These are phyloP conservation scores for Vararia minispora DNA, from an alignment of 768 basidiomycete species.

Conservation along the genomic window DNA sequence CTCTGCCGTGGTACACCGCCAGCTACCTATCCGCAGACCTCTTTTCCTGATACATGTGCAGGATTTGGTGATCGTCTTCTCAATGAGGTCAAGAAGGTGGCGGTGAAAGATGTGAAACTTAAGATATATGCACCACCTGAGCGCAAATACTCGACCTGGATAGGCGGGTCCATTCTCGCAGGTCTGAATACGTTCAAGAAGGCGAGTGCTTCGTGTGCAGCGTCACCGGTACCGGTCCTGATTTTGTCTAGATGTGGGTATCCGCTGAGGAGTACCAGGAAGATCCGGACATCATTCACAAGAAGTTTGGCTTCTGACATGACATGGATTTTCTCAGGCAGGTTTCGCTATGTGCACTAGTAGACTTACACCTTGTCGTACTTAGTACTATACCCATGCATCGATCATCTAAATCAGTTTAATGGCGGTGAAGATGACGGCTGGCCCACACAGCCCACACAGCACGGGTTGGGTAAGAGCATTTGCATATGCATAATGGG, in stretches of 20 bases:
- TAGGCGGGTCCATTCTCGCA: slow-evolving; percentile 93
- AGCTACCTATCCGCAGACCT: slow-evolving; percentile 14
- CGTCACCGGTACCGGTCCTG: slow-evolving; percentile 1
- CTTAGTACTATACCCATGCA: slow-evolving; percentile 11
- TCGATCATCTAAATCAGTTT: background rate
- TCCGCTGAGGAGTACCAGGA: slow-evolving; percentile 99
- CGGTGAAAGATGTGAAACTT: slow-evolving; percentile 93
- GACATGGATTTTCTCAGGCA: too few species aligned
- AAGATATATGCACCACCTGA: slow-evolving; percentile 99
- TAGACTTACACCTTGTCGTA: slow-evolving; percentile 9
- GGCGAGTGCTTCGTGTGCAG: slow-evolving; percentile 29
- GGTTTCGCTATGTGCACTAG: too few species aligned
- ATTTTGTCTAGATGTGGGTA: slow-evolving; percentile 83
- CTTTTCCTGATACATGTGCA: slow-evolving; percentile 22
- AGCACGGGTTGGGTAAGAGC: background rate
- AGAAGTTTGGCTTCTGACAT: slow-evolving; percentile 73
- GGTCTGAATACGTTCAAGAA: slow-evolving; percentile 97
- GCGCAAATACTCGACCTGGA: slow-evolving; percentile 96
- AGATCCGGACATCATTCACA: slow-evolving; percentile 97
- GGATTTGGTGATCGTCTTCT: slow-evolving; percentile 95
- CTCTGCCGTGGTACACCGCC: slow-evolving; percentile 66
- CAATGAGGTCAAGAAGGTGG: slow-evolving; percentile 94
- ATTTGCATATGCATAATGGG: slow-evolving; percentile 21
- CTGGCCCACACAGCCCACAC: background rate
- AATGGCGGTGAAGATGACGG: too few species aligned